Evolutionary conservation across 2,329 filamentous ascomycete genomes (phyloP).

Genomic region (Cordyceps cicadae): DNA sequence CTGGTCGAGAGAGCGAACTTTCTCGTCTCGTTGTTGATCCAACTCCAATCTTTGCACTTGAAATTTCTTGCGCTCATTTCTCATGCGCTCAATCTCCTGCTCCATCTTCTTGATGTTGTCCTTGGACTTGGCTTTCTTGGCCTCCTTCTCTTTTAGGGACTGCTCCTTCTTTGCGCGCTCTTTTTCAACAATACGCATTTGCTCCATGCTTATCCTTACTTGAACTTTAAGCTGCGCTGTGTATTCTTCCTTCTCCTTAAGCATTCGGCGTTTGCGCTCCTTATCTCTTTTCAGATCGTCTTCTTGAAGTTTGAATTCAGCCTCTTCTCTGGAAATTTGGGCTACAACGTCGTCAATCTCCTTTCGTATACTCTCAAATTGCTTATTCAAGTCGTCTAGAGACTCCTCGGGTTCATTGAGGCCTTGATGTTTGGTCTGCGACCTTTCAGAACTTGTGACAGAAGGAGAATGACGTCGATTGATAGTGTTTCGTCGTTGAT

Average conservation of each 20-base stretch:
- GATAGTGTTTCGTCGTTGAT: slow-evolving; percentile 45
- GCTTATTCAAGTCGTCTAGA: slow-evolving; percentile 70
- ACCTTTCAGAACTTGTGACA: slow-evolving; percentile 47
- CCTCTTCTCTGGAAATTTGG: slow-evolving; percentile 63
- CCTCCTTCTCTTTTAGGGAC: slow-evolving; percentile 57
- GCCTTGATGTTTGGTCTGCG: slow-evolving; percentile 34
- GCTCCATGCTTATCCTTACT: slow-evolving; percentile 68
- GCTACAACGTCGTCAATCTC: slow-evolving; percentile 74
- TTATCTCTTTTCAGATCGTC: slow-evolving; percentile 67
- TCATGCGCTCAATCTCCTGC: slow-evolving; percentile 53
- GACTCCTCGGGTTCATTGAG: slow-evolving; percentile 54
- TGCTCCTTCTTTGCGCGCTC: slow-evolving; percentile 73
- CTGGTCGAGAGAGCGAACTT: slow-evolving; percentile 43
- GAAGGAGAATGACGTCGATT: slow-evolving; percentile 71
- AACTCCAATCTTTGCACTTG: slow-evolving; percentile 44
- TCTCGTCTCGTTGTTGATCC: slow-evolving; percentile 42
- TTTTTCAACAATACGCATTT: slow-evolving; percentile 73
- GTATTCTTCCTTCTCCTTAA: slow-evolving; percentile 86
- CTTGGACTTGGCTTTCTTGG: slow-evolving; percentile 59
- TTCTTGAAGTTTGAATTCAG: slow-evolving; percentile 58
- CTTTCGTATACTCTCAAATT: slow-evolving; percentile 68
- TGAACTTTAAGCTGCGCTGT: slow-evolving; percentile 78
- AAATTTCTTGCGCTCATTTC: slow-evolving; percentile 45
- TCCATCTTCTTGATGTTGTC: slow-evolving; percentile 64
- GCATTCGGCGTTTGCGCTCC: slow-evolving; percentile 64